Percentiles rank a stretch among this genome's conserved stretches.
Conservation (phyloP, 2,329 filamentous ascomycete species). For the Phialophora chinensis region DNA sequence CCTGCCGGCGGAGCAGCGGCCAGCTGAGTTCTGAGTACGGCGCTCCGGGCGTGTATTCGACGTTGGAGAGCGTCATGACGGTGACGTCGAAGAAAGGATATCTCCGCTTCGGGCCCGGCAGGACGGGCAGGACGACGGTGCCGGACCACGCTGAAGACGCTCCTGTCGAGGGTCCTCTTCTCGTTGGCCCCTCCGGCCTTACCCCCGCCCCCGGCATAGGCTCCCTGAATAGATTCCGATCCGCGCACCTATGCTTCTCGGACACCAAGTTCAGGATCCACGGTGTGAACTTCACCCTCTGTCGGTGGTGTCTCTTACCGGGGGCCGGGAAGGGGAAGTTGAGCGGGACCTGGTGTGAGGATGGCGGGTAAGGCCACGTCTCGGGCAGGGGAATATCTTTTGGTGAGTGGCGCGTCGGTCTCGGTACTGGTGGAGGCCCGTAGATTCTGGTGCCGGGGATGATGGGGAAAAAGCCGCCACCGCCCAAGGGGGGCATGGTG, state of each 20-base stretch:
- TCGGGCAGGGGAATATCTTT: slow-evolving; percentile 7
- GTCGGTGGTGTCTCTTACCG: background rate
- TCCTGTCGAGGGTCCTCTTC: no score
- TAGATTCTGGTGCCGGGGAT: background rate
- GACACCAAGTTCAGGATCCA: slow-evolving; percentile 25
- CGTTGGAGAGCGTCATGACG: slow-evolving; percentile 31
- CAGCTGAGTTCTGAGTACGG: slow-evolving; percentile 25
- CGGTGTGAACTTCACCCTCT: slow-evolving; percentile 14
- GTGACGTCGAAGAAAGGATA: slow-evolving; percentile 17
- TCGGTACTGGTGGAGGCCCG: background rate
- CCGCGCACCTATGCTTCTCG: slow-evolving; percentile 21
- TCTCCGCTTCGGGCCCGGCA: slow-evolving; percentile 15
- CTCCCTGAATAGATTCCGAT: slow-evolving; percentile 18
- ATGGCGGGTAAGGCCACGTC: background rate
- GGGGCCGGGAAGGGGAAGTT: background rate
- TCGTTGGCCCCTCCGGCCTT: background rate
- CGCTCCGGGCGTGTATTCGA: slow-evolving; percentile 18
- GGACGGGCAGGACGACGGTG: slow-evolving; percentile 29
- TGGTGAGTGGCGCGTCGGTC: background rate
- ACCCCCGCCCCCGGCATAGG: background rate
- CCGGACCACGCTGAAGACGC: background rate
- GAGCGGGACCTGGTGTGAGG: background rate
- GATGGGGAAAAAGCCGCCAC: background rate
- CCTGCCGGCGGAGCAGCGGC: slow-evolving; percentile 23
- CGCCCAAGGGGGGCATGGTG: background rate